Evolutionary conservation across 164 flowering plant species (phyloP), one percentile per base, ranked within the genome.

Genomic region (Umbilicus rupestris): DNA sequence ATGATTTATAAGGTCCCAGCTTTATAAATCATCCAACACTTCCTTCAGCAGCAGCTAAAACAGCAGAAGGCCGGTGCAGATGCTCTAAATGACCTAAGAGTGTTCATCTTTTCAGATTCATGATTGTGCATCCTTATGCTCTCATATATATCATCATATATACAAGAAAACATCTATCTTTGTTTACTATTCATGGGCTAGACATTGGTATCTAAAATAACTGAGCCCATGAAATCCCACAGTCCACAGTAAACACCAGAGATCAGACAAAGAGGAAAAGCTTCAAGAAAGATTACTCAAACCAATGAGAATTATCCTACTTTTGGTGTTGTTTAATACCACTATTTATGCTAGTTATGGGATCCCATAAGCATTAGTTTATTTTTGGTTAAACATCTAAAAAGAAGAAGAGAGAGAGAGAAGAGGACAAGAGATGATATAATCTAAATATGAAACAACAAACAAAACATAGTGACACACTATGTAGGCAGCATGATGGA

Each of bases 201-300:
- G 58, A 26, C 5, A 55, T n/a, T n/a, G n/a, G n/a, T 55, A 55
- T 55, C 5, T 16, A 3, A 55, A 55, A 55, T 17, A 55, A 55
- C 33, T 15, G 60, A 55, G 60, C 31, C 60, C 60, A 55, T 28
- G 3, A 55, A 55, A 55, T 28, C 31, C 31, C 2, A 14, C n/a
- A 28, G 19, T 55, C 17, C 17, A 12, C 5, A 26, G 33, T 55
- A 55, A 55, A 28, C 60, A 55, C 60, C 31, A 55, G 17, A 30
- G 60, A 14, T 55, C 60, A 28, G 60, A 55, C 60, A 55, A 55
- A 28, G 60, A 55, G 60, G 33, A 55, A 55, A 55, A 28, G 60
- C 60, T 55, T 33, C 60, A 55, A 55, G 19, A 55, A 26, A 55
- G 60, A 11, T 55, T 52, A 52, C 30, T 22, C 31, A 22, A 20